Base-by-base conservation (phyloP, 805 yeast species). In the Torulaspora quercuum region DNA sequence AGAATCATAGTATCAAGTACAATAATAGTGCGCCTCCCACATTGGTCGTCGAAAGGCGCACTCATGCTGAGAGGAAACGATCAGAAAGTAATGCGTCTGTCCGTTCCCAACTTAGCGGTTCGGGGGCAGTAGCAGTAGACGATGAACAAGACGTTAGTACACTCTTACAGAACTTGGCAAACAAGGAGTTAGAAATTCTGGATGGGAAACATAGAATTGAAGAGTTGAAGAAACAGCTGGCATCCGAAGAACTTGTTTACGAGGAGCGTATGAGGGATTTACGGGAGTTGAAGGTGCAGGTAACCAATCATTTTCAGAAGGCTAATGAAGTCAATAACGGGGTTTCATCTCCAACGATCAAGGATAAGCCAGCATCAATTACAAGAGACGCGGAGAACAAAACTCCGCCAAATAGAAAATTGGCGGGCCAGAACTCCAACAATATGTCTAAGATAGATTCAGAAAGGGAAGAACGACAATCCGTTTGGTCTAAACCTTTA, bases 171-270 rank as follows among this genome's bases (percentile, higher is more conserved):
- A 61, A 70, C 6, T 60, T 82, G 29, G 90, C 90, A 0, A 63
- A 75, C 25, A 82, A 80, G 50, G 92, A 82, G 53, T 74, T 79
- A 74, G 73, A 72, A 16, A 64, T 82, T 18, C 70, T 82, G 33
- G 88, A 82, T 46, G 58, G 80, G 27, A 80, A 77, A 44, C 79
- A 76, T 46, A 63, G 67, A 30, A 69, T 80, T 16, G 70, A 69
- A 27, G 69, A 64, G 14, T 41, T 81, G 49, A 69, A 75, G 33
- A 55, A 64, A 20, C 56, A 62, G 4, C 65, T 74, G 29, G 73
- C 69, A 37, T 45, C 55, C 29, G 83, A 78, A 37, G 67, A 80
- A 33, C 73, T 69, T 33, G 64, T 63, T 28, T 61, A 80, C 21
- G 72, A 79, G 30, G 61, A 49, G 10, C 63, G 59, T 20, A 55